Evolutionary conservation across 2,329 filamentous ascomycete species (phyloP).

Genomic region (Aspergillus versicolor): DNA sequence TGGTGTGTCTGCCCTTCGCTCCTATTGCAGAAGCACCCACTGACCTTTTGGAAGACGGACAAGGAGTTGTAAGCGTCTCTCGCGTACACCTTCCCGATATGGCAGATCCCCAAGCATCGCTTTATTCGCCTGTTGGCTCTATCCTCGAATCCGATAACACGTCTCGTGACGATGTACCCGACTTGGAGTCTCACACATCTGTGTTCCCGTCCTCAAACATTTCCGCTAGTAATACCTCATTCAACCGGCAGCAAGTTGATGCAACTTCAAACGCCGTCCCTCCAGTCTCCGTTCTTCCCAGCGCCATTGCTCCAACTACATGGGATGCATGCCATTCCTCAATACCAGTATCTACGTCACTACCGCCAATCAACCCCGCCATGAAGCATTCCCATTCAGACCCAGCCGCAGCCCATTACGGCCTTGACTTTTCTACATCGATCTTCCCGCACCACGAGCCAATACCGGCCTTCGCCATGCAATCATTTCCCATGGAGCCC

Average conservation of each 20-base stretch:
- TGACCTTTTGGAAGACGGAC: conserved; percentile 20
- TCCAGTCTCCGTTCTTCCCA: not conserved
- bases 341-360: not conserved
- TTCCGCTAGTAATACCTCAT: conserved; percentile 1
- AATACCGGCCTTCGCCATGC: conserved; percentile 10
- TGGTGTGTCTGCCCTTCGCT: conserved; percentile 19
- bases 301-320: not conserved
- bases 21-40: not conserved
- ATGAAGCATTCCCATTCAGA: not conserved
- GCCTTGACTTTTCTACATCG: conserved; percentile 38
- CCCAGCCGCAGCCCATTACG: conserved; percentile 30
- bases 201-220: conserved; percentile 20
- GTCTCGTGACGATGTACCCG: conserved; percentile 16
- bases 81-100: conserved; percentile 30
- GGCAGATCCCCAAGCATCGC: conserved; percentile 15
- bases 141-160: conserved; percentile 13
- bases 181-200: conserved; percentile 23
- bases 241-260: not conserved
- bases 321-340: conserved; percentile 14
- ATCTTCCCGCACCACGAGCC: not conserved
- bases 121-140: conserved; percentile 17
- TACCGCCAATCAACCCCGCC: conserved; percentile 12
- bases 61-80: conserved; percentile 25
- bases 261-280: conserved; percentile 1
- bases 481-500: conserved; percentile 16